Percentiles rank a stretch among this genome's conserved stretches.
phyloP scores from a whole-genome alignment of 148 eudicot genomes.

The Camellia japonica region DNA sequence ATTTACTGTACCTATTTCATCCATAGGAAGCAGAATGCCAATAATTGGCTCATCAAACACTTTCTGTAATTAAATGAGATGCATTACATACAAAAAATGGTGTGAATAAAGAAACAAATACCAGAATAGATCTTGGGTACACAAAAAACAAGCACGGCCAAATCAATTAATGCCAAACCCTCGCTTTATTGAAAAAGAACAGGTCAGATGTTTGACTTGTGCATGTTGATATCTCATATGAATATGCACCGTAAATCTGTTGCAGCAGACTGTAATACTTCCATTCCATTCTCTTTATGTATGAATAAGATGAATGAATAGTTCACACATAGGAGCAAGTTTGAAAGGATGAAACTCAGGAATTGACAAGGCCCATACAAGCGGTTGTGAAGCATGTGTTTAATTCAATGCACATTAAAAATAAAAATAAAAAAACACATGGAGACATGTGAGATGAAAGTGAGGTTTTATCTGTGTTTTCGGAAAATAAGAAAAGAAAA shows the following conservation, averaged over 20 bases:
- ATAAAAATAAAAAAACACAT: background rate
- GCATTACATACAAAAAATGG: background rate
- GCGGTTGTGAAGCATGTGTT: background rate
- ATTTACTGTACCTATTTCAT: slow-evolving; percentile 60
- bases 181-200: background rate
- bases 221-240: background rate
- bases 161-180: background rate
- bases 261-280: background rate
- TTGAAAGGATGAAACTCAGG: background rate
- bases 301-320: background rate
- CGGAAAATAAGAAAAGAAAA: too few relatives aligned
- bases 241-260: background rate
- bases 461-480: background rate
- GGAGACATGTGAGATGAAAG: background rate
- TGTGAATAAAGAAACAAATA: background rate
- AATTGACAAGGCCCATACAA: background rate
- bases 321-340: background rate
- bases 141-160: background rate
- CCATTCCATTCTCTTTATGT: background rate
- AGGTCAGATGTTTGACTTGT: background rate
- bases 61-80: background rate
- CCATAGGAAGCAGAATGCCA: slow-evolving; percentile 15
- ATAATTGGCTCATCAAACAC: background rate
- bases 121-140: slow-evolving; percentile 1
- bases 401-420: background rate